phyloP scores from a whole-genome alignment of 1,139 yeast genomes.

The Insectozyma bohioensis region DNA sequence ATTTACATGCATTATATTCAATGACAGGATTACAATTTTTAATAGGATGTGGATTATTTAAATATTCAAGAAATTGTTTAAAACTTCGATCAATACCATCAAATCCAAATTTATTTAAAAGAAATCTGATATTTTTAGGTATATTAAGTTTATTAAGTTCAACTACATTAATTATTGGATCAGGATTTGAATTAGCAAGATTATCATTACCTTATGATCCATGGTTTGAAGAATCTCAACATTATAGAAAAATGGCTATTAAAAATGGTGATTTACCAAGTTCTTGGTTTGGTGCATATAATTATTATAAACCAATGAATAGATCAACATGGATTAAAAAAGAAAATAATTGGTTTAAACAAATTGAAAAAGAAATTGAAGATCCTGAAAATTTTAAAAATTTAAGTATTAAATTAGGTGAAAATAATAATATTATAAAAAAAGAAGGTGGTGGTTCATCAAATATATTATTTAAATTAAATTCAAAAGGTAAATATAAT shows the following conservation, averaged over 20 bases:
- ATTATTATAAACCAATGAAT: conserved; percentile 51
- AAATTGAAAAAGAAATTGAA: conserved; percentile 15
- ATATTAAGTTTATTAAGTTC: conserved; percentile 24
- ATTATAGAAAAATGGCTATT: conserved; percentile 45
- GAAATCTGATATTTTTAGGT: conserved; percentile 12
- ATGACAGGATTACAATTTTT: conserved; percentile 49
- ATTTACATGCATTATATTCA: conserved; percentile 46
- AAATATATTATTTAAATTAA: conserved; percentile 13
- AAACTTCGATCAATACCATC: conserved; percentile 5
- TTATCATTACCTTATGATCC: conserved; percentile 57
- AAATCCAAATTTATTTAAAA: conserved; percentile 5
- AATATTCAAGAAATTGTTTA: conserved; percentile 19
- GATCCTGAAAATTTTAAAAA: conserved; percentile 11
- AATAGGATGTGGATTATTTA: conserved; percentile 36
- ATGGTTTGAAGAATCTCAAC: conserved; percentile 60
- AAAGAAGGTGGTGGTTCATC: conserved; percentile 1
- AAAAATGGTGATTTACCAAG: conserved; percentile 43
- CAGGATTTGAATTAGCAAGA: conserved; percentile 52
- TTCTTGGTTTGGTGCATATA: conserved; percentile 63
- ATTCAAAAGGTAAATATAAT: conserved; percentile 21
- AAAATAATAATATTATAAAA: conserved; percentile 7
- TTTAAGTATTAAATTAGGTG: conserved; percentile 12
- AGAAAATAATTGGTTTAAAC: conserved; percentile 30
- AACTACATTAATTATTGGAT: conserved; percentile 26
- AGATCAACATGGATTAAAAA: conserved; percentile 46